Conservation (phyloP, 2,329 filamentous ascomycete genomes). For the Pseudocercospora vitis region DNA sequence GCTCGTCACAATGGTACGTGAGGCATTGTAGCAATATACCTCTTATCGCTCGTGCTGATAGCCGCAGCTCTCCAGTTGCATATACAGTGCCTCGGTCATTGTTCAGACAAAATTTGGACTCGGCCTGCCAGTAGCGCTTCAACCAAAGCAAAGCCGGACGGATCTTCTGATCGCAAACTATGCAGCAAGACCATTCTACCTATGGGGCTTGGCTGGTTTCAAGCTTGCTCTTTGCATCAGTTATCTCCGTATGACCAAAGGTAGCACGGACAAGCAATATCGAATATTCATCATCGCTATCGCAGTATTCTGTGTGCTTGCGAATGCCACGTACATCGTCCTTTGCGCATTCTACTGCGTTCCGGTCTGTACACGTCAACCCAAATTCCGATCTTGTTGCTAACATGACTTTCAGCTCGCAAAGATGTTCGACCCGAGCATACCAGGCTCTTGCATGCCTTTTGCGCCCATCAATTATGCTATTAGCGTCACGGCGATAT, state of each 20-base stretch:
- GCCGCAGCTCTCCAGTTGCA: slow-evolving; percentile 16
- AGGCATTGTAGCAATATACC: neutral
- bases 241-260: slow-evolving; percentile 23
- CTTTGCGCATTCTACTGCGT: slow-evolving; percentile 19
- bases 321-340: slow-evolving; percentile 18
- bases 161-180: slow-evolving; percentile 21
- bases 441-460: slow-evolving; percentile 86
- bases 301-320: slow-evolving; percentile 17
- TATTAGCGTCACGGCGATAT: slow-evolving; percentile 36
- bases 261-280: slow-evolving; percentile 15
- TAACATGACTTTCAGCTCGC: slow-evolving; percentile 14
- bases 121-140: slow-evolving; percentile 13
- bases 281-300: slow-evolving; percentile 20
- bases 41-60: neutral
- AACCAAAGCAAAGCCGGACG: slow-evolving; percentile 12
- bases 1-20: slow-evolving; percentile 22
- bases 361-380: slow-evolving; percentile 7
- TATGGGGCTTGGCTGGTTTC: slow-evolving; percentile 23
- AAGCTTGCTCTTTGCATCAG: slow-evolving; percentile 24
- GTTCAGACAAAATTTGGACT: slow-evolving; percentile 22
- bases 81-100: slow-evolving; percentile 19
- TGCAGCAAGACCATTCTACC: slow-evolving; percentile 21
- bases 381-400: neutral
- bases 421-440: slow-evolving; percentile 45
- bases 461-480: slow-evolving; percentile 94